Percentiles rank a stretch among this genome's conserved stretches.
Conservation (phyloP, 2,329 filamentous ascomycete species). For the Zymoseptoria passerinii region DNA sequence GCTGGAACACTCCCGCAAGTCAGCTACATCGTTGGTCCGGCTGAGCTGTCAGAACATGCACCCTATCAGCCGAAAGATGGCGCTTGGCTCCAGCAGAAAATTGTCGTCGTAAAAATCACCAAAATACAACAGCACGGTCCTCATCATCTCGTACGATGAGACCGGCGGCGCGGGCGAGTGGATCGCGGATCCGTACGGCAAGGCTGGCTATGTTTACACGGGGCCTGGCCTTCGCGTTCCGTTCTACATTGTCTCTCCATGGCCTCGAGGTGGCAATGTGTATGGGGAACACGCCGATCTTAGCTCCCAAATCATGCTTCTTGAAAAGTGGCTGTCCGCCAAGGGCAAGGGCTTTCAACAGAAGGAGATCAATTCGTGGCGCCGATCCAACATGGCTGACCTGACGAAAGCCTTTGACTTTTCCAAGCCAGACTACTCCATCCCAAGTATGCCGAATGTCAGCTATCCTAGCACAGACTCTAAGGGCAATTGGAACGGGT, state of each 20-base stretch:
- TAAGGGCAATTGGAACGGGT: slow-evolving; percentile 40
- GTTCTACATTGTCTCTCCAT: slow-evolving; percentile 49
- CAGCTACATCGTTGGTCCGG: slow-evolving; percentile 44
- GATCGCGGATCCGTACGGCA: slow-evolving; percentile 39
- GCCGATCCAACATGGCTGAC: slow-evolving; percentile 41
- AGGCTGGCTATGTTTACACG: slow-evolving; percentile 37
- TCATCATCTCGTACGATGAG: slow-evolving; percentile 47
- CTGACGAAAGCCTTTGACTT: slow-evolving; percentile 43
- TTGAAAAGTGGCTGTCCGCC: slow-evolving; percentile 44
- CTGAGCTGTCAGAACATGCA: slow-evolving; percentile 47
- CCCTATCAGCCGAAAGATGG: slow-evolving; percentile 47
- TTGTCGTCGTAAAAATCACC: slow-evolving; percentile 45
- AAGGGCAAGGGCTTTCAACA: slow-evolving; percentile 38
- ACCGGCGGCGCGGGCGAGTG: slow-evolving; percentile 50
- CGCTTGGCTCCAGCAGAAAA: slow-evolving; percentile 46
- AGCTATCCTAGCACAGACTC: slow-evolving; percentile 36
- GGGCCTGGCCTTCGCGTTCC: slow-evolving; percentile 46
- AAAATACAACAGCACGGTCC: slow-evolving; percentile 41
- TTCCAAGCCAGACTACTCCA: slow-evolving; percentile 39
- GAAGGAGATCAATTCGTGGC: slow-evolving; percentile 39
- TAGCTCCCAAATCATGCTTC: slow-evolving; percentile 48
- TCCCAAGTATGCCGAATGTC: slow-evolving; percentile 41
- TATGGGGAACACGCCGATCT: slow-evolving; percentile 49
- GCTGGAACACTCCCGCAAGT: slow-evolving; percentile 46
- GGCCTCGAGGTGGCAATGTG: slow-evolving; percentile 46